These are phyloP conservation scores for Suillus subalutaceus DNA, from an alignment of 768 basidiomycete species.

Conservation along the genomic window DNA sequence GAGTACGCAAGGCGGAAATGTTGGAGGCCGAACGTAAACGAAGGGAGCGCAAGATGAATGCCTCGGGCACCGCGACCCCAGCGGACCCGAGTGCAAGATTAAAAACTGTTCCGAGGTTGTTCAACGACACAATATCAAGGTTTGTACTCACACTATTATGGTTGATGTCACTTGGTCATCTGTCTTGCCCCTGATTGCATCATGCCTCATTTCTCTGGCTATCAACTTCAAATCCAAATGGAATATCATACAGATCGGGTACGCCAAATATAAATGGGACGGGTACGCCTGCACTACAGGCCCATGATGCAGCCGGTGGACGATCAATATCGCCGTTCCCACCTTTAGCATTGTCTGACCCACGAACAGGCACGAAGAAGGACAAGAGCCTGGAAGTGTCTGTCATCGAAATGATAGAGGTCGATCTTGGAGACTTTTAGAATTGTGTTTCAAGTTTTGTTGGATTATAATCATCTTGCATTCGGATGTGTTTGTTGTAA, in stretches of 20 bases:
- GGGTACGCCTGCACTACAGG: conserved; percentile 41
- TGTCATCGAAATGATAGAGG: conserved; percentile 67
- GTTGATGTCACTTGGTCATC: conserved; percentile 8
- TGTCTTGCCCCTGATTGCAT: conserved; percentile 25
- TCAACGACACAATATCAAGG: conserved; percentile 62
- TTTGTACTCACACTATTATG: conserved; percentile 36
- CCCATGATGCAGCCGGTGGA: conserved; percentile 26
- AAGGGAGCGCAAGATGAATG: conserved; percentile 62
- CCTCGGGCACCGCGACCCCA: conserved; percentile 43
- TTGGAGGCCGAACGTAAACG: conserved; percentile 70
- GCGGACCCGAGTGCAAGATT: conserved; percentile 69
- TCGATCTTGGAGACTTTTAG: conserved; percentile 81
- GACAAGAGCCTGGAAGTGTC: conserved; percentile 55
- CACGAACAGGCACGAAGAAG: conserved; percentile 32
- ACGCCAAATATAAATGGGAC: conserved; percentile 56
- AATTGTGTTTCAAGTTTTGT: conserved; percentile 13
- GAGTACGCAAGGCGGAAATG: conserved; percentile 75
- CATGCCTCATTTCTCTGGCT: conserved; percentile 18
- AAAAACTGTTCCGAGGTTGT: conserved; percentile 62
- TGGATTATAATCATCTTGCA: neutral
- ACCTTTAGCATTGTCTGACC: conserved; percentile 23
- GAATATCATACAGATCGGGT: conserved; percentile 26
- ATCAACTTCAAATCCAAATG: conserved; percentile 12
- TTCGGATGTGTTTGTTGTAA: conserved; percentile 4
- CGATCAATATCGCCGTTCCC: conserved; percentile 42